Evolutionary conservation across 257 asterid species (phyloP), one percentile per base, ranked within the genome.

Genomic region (Solanum arcanum): DNA sequence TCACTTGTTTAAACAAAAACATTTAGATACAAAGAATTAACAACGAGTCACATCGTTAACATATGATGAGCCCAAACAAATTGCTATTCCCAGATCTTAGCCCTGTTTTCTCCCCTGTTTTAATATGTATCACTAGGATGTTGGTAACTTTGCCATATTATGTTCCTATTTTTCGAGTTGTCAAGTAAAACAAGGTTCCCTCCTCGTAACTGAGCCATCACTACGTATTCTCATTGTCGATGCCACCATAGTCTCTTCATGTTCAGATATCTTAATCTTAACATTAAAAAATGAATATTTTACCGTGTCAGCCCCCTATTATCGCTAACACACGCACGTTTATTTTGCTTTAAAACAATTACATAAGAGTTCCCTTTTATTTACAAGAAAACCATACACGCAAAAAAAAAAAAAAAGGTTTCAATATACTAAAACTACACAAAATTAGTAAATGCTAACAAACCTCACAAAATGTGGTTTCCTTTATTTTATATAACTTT

Each of bases 131-230:
- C 1, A 0, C 93, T 80, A 82, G 92, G 88, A 89, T 86, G 91
- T 84, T 23, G 86, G 56, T 92, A 92, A 20, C 92, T 85, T 35
- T 93, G 93, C 96, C 96, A 92, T 12, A 91, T 1, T 0, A 35
- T 20, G 9, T 3, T 27, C 11, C 94, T 91, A 12, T 90, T 86
- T 13, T 15, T 37, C 2, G 87, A 35, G 10, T 23, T 64, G 3
- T 93, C 91, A 2, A 83, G 56, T 9, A 92, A 88, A 62, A 37
- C 87, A 84, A 84, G 87, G 39, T 66, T 84, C 64, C 87, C 80
- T n/a, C 60, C 39, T 39, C 21, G 60, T 31, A 84, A 49, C 64
- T 9, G 27, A 64, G 87, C 0, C 64, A 56, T n/a, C 64, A 56
- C 64, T 56, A n/a, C 18, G 4, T 56, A 7, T 56, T 18, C 11